phyloP scores from a whole-genome alignment of 1,139 yeast genomes.

The Lodderomyces theae region DNA sequence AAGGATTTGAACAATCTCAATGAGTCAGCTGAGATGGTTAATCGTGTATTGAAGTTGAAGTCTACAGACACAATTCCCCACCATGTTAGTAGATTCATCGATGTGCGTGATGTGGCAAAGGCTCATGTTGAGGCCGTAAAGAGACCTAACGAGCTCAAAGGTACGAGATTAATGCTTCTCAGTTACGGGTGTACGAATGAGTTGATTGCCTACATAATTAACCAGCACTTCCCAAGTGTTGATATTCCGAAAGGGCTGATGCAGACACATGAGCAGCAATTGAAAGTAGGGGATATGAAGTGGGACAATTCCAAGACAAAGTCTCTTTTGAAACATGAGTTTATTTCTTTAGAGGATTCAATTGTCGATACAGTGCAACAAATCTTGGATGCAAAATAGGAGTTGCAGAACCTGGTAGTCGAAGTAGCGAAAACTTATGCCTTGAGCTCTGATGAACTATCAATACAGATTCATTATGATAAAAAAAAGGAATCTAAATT shows the following conservation, averaged over 20 bases:
- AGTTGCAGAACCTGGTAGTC: too few relatives aligned
- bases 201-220: slow-evolving; percentile 21
- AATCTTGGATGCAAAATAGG: slow-evolving; percentile 4
- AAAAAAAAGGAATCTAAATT: background rate
- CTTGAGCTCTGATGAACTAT: too few relatives aligned
- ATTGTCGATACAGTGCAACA: slow-evolving; percentile 34
- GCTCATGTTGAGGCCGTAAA: slow-evolving; percentile 49
- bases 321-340: slow-evolving; percentile 30
- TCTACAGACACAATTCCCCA: slow-evolving; percentile 16
- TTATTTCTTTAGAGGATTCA: slow-evolving; percentile 30
- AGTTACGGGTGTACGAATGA: slow-evolving; percentile 25
- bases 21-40: slow-evolving; percentile 33
- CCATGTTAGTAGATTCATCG: slow-evolving; percentile 28
- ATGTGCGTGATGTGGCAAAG: slow-evolving; percentile 53
- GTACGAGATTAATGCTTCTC: slow-evolving; percentile 28
- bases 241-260: slow-evolving; percentile 18
- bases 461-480: too few relatives aligned
- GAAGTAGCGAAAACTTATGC: too few relatives aligned
- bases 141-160: slow-evolving; percentile 17
- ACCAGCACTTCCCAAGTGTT: slow-evolving; percentile 18
- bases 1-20: slow-evolving; percentile 20
- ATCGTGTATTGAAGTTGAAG: slow-evolving; percentile 19
- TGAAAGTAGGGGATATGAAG: slow-evolving; percentile 6
- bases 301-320: slow-evolving; percentile 28
- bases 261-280: slow-evolving; percentile 5